Evolutionary conservation across 306 rosid genomes (phyloP).

Genomic region (Prosopis cineraria): DNA sequence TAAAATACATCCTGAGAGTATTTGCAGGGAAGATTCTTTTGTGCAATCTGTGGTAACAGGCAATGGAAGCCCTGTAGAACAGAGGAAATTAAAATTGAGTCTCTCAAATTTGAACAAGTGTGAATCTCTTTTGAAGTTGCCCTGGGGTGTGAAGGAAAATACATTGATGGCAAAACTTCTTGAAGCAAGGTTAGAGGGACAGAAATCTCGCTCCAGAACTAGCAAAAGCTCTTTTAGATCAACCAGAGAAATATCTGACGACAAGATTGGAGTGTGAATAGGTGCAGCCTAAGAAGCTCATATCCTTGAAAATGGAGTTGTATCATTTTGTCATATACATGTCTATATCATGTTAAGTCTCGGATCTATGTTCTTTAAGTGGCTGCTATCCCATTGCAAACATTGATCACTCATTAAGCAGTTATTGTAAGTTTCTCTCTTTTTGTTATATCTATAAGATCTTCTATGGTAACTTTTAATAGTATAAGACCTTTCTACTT

Average conservation of each 20-base stretch:
- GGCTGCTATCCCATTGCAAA: not conserved
- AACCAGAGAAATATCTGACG: slow-evolving; percentile 26
- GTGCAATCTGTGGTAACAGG: slow-evolving; percentile 35
- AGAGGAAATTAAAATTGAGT: slow-evolving; percentile 48
- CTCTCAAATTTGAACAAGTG: slow-evolving; percentile 45
- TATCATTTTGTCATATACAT: not conserved
- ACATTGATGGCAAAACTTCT: slow-evolving; percentile 82
- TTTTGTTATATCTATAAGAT: too few relatives aligned
- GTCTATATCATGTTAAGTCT: not conserved
- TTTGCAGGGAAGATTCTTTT: slow-evolving; percentile 41
- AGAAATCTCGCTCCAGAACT: slow-evolving; percentile 44
- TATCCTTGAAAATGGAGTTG: not conserved
- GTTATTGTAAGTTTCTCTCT: too few relatives aligned
- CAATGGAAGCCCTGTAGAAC: slow-evolving; percentile 45
- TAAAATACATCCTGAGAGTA: slow-evolving; percentile 43
- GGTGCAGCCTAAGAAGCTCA: not conserved
- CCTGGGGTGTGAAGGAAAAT: slow-evolving; percentile 63
- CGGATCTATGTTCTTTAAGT: not conserved
- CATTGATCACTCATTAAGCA: not conserved
- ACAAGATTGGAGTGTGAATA: slow-evolving; percentile 33
- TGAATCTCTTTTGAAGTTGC: slow-evolving; percentile 54
- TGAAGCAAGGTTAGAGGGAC: slow-evolving; percentile 79
- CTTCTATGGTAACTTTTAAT: too few relatives aligned
- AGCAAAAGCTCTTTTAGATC: slow-evolving; percentile 38
- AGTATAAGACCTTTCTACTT: too few relatives aligned